A percentile compares a stretch with the other conserved stretches of the same genome.
phyloP scores from a whole-genome alignment of 2,329 filamentous ascomycete species.

The Fusarium bactridioides region DNA sequence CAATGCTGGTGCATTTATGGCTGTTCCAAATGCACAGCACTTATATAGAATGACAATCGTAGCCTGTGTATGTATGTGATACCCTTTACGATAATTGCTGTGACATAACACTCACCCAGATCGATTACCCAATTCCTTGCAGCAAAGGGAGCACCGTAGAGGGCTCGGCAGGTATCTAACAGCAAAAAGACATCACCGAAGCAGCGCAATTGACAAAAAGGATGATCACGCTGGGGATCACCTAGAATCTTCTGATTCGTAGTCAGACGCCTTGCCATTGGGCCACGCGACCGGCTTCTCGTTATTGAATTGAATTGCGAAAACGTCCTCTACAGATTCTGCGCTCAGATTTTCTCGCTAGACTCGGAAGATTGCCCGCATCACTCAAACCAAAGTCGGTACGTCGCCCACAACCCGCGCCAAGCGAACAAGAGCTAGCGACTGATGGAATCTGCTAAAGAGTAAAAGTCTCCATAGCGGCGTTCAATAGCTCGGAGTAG shows the following conservation, averaged over 20 bases:
- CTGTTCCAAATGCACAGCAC: neutral
- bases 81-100: neutral
- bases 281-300: constrained; percentile 26
- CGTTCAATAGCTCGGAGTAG: neutral
- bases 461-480: neutral
- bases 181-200: neutral
- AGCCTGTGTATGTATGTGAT: too few species aligned
- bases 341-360: neutral
- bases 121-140: neutral
- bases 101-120: neutral
- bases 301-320: neutral
- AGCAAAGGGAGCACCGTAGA: neutral
- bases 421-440: neutral
- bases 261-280: constrained; percentile 42
- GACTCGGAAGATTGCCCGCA: neutral
- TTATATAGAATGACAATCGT: neutral
- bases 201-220: neutral
- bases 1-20: neutral
- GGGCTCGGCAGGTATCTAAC: neutral
- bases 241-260: constrained; percentile 43
- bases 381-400: neutral
- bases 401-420: neutral
- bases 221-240: constrained; percentile 39
- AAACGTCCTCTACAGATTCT: neutral
- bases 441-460: neutral